Base-by-base conservation (phyloP, 495 filamentous ascomycete species). In the Hypoxylon fragiforme region DNA sequence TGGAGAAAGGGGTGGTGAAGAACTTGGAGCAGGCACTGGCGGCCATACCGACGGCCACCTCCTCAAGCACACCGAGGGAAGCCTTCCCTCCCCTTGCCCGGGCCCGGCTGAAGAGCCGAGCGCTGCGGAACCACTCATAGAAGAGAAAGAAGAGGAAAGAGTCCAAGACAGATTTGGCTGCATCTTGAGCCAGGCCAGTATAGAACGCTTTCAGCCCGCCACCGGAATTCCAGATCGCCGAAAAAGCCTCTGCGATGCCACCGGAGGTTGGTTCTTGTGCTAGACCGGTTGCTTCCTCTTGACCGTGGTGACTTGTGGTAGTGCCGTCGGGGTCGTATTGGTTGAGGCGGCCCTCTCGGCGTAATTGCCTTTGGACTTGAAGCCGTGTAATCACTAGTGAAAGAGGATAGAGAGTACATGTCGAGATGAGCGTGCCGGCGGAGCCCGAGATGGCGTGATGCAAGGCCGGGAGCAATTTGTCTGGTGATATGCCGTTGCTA, bases 371-470 rank as follows among this genome's bases (percentile, higher is more conserved):
- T 68, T 95, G 90, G 9, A 89, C 88, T 70, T 96, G 91, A 3
- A 96, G 80, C 9, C 91, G 81, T 12, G 91, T 90, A 52, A 91
- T 85, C 47, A 92, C 84, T n/a, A 95, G 79, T 64, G 88, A 87
- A 18, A 96, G 80, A 1, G 92, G 92, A 67, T 96, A 95, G 7
- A 87, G 83, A 35, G 83, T 70, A 40, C 92, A 70, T 62, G 91
- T 92, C 2, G 91, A 91, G 42, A 95, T 80, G 8, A 89, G 85
- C 2, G 89, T 86, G 12, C 90, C 91, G 11, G 84, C 76, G 20
- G 89, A 84, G 41, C 91, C 91, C 13, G 91, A 87, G 15, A 88
- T 66, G 41, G 92, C 92, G 75, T 96, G 92, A 14, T 89, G 89
- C n/a, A 95, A 74, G 3, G 89, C 87, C 44, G 91, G 89, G n/a